Conservation (phyloP, 768 basidiomycete species). For the Cystofilobasidium macerans region DNA sequence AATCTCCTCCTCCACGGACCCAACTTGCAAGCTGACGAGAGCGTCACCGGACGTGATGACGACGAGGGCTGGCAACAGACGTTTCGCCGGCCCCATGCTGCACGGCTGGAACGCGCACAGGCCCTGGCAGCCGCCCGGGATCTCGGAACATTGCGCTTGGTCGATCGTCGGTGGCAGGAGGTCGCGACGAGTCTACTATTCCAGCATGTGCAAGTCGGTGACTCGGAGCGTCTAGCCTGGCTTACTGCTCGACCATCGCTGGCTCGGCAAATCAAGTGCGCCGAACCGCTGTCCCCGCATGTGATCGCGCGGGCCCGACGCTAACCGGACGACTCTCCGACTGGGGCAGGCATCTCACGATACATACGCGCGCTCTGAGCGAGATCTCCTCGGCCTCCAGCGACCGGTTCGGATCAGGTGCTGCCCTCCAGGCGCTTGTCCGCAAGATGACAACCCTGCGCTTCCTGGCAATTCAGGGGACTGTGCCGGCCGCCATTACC, state of each 20-base stretch:
- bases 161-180: not conserved
- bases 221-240: not conserved
- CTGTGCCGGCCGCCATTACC: not conserved
- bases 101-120: not conserved
- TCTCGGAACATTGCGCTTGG: not conserved
- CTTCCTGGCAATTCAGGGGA: not conserved
- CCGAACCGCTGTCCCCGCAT: too few relatives aligned
- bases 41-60: too few relatives aligned
- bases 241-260: not conserved
- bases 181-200: not conserved
- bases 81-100: too few relatives aligned
- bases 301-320: too few relatives aligned
- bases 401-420: not conserved
- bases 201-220: not conserved
- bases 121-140: not conserved
- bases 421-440: not conserved
- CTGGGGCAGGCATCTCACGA: not conserved
- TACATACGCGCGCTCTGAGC: not conserved
- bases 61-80: too few relatives aligned
- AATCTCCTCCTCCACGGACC: too few relatives aligned
- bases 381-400: not conserved
- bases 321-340: too few relatives aligned
- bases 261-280: too few relatives aligned
- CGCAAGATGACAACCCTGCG: not conserved
- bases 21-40: too few relatives aligned